phyloP scores from a whole-genome alignment of 2,329 filamentous ascomycete genomes.

The Botrytis fabae region DNA sequence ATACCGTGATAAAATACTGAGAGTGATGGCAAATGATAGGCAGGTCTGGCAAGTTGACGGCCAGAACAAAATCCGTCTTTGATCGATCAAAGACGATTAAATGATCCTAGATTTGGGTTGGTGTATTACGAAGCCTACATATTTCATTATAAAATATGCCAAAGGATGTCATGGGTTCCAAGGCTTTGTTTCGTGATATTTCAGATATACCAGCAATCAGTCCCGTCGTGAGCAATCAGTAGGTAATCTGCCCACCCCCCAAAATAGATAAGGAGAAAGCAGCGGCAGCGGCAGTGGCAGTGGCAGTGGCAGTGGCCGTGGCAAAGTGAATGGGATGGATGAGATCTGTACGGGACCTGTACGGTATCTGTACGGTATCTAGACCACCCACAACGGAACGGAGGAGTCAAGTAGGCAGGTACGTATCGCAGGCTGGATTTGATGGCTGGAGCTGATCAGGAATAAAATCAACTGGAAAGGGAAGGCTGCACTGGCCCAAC shows the following conservation, averaged over 20 bases:
- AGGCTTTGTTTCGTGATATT: slow-evolving; percentile 1
- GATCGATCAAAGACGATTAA: slow-evolving; percentile 12
- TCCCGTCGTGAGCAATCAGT: background rate
- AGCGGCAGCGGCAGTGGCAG: background rate
- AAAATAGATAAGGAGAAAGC: background rate
- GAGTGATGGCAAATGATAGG: slow-evolving; percentile 7
- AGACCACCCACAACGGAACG: background rate
- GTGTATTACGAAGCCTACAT: slow-evolving; percentile 14
- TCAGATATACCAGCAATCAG: background rate
- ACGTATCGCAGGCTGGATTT: background rate
- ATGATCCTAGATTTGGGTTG: slow-evolving; percentile 5
- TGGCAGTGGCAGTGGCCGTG: background rate
- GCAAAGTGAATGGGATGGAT: background rate
- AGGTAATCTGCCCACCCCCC: background rate
- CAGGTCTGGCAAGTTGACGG: no score
- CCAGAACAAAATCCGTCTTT: background rate
- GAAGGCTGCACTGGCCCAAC: background rate
- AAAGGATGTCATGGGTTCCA: slow-evolving; percentile 10
- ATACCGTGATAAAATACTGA: slow-evolving; percentile 5
- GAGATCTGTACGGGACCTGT: background rate
- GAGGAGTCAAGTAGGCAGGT: background rate
- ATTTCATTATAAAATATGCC: slow-evolving; percentile 16
- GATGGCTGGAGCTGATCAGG: background rate
- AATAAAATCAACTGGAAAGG: background rate
- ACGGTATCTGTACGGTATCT: background rate